A percentile compares a stretch with the other conserved stretches of the same genome.
These are phyloP conservation scores for Myxozyma mucilagina DNA, from an alignment of 805 yeast genomes.

Conservation along the genomic window DNA sequence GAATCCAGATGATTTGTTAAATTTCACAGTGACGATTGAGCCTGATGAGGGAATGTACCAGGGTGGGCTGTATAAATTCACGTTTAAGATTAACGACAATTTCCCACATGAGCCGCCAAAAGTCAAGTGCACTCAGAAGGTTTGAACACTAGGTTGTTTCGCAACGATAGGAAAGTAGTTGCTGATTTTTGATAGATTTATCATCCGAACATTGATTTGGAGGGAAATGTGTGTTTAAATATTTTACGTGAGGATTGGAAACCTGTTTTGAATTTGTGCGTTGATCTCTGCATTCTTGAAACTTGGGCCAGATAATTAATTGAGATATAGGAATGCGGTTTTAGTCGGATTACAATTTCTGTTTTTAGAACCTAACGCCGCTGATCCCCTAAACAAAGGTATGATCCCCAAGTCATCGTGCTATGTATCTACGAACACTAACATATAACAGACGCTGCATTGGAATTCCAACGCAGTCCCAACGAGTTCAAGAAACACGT, in stretches of 20 bases:
- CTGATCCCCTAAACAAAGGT: conserved; percentile 85
- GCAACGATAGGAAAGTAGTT: background rate
- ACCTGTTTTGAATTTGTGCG: conserved; percentile 72
- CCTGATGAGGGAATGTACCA: conserved; percentile 76
- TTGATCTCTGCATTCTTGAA: background rate
- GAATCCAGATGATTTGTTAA: conserved; percentile 58
- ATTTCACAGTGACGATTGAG: conserved; percentile 55
- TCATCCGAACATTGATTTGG: conserved; percentile 90
- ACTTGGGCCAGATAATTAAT: background rate
- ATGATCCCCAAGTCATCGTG: background rate
- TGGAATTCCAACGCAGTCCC: conserved; percentile 42
- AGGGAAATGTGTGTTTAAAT: conserved; percentile 89
- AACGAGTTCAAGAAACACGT: conserved; percentile 59
- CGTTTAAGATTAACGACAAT: conserved; percentile 62
- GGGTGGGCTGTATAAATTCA: conserved; percentile 69
- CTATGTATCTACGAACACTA: background rate
- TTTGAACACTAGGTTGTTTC: background rate
- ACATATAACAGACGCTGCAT: conserved; percentile 34
- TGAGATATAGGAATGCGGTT: conserved; percentile 53
- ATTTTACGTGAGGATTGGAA: conserved; percentile 95
- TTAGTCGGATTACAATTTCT: conserved; percentile 82
- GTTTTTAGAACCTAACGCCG: conserved; percentile 86
- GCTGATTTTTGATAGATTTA: conserved; percentile 52
- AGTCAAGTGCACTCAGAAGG: conserved; percentile 47
- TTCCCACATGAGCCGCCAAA: conserved; percentile 94